These are phyloP conservation scores for Suillus lakei DNA, from an alignment of 768 basidiomycete genomes.

Conservation along the genomic window DNA sequence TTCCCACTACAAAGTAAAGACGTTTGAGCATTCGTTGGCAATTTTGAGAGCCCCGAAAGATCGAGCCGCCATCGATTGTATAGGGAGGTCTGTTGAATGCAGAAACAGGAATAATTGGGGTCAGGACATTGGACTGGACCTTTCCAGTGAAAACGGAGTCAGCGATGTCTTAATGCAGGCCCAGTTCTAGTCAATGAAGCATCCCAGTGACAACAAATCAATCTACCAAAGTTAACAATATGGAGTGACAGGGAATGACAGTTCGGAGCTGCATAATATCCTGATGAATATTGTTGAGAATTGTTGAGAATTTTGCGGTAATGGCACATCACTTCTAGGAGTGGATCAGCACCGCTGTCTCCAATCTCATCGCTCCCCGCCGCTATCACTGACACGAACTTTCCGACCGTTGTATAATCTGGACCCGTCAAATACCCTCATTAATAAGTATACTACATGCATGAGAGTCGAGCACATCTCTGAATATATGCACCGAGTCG, in stretches of 20 bases:
- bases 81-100: not conserved
- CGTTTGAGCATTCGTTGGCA: not conserved
- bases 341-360: constrained; percentile 25
- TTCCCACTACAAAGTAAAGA: too few relatives aligned
- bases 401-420: constrained; percentile 16
- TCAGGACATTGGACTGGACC: constrained; percentile 4
- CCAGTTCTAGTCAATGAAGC: not conserved
- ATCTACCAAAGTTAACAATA: constrained; percentile 6
- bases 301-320: constrained; percentile 14
- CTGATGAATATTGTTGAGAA: not conserved
- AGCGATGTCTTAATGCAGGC: constrained; percentile 5
- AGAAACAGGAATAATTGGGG: not conserved
- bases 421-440: too few relatives aligned
- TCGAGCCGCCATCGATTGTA: constrained; percentile 5
- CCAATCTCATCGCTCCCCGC: constrained; percentile 28
- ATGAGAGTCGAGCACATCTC: not conserved
- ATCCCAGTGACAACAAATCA: not conserved
- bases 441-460: constrained; percentile 9
- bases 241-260: not conserved
- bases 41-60: constrained; percentile 1
- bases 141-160: constrained; percentile 8
- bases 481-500: constrained; percentile 7
- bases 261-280: not conserved
- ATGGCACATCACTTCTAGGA: constrained; percentile 26
- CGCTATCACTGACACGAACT: constrained; percentile 20